These are phyloP conservation scores for Exophiala phaeomuriformis DNA, from an alignment of 2,329 filamentous ascomycete species.

Conservation along the genomic window DNA sequence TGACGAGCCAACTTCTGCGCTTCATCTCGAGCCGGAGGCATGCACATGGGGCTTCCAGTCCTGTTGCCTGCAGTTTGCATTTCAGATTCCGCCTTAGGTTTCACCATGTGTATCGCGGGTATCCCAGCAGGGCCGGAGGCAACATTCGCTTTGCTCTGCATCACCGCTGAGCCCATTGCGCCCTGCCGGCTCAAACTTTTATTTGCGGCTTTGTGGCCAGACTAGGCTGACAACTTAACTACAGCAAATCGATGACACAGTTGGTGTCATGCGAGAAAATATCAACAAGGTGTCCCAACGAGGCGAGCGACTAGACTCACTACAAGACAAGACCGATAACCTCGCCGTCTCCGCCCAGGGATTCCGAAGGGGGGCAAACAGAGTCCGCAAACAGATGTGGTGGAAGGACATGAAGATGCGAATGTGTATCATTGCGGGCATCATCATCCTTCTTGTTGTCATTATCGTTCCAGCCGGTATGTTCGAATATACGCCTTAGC, in stretches of 20 bases:
- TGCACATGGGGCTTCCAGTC: background rate
- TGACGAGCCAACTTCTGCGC: background rate
- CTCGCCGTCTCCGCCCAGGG: constrained; percentile 86
- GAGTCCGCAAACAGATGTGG: constrained; percentile 97
- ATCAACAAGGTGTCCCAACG: constrained; percentile 94
- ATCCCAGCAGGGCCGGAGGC: too few relatives aligned
- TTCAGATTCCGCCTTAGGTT: too few relatives aligned
- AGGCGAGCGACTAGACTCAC: constrained; percentile 76
- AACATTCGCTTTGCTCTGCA: too few relatives aligned
- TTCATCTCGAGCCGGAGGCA: background rate
- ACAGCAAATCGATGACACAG: constrained; percentile 95
- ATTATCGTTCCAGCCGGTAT: constrained; percentile 91
- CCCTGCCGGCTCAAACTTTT: background rate
- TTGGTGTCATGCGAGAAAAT: constrained; percentile 93
- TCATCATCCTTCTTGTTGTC: constrained; percentile 83
- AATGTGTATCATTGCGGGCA: constrained; percentile 85
- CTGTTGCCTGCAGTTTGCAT: constrained; percentile 10
- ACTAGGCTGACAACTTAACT: background rate
- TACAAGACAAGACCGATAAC: constrained; percentile 91
- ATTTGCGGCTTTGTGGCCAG: background rate
- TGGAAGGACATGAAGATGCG: constrained; percentile 99
- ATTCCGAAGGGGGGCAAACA: constrained; percentile 92
- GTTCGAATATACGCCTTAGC: constrained; percentile 29
- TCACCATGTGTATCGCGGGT: too few relatives aligned
- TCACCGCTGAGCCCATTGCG: too few relatives aligned